Evolutionary conservation across 306 rosid species (phyloP).

Genomic region (Dalbergia cultrata): DNA sequence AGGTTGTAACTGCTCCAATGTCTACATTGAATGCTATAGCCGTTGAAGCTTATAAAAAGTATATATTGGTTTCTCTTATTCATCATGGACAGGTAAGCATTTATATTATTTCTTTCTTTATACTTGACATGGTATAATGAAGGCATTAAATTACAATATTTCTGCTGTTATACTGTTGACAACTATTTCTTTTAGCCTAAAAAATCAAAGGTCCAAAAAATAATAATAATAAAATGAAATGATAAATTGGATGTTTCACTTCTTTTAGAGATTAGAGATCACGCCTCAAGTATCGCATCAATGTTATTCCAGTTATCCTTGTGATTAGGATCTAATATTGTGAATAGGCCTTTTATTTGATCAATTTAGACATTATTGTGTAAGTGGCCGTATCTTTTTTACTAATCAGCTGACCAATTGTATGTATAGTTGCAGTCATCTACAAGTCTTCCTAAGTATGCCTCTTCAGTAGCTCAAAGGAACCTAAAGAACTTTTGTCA

Average conservation of each 20-base stretch:
- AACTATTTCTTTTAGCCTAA: not conserved
- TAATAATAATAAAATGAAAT: too few species aligned
- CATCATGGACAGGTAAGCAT: slow-evolving; percentile 81
- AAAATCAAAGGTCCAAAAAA: not conserved
- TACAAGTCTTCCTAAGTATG: slow-evolving; percentile 71
- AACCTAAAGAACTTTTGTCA: slow-evolving; percentile 66
- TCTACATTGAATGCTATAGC: slow-evolving; percentile 76
- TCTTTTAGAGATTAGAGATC: not conserved
- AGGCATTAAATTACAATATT: slow-evolving; percentile 7
- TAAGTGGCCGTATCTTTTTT: not conserved
- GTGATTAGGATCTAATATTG: not conserved
- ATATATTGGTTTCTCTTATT: slow-evolving; percentile 86
- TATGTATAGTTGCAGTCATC: slow-evolving; percentile 63
- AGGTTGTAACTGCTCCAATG: slow-evolving; percentile 99
- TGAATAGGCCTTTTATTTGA: not conserved
- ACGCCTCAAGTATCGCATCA: not conserved
- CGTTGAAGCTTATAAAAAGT: slow-evolving; percentile 94
- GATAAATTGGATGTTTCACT: not conserved
- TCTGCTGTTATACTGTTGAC: not conserved
- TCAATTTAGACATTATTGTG: not conserved
- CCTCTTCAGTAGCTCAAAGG: slow-evolving; percentile 81
- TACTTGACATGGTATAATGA: slow-evolving; percentile 17
- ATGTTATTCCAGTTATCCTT: not conserved
- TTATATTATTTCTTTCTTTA: slow-evolving; percentile 33
- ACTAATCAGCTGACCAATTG: slow-evolving; percentile 28